A percentile compares a stretch with the other conserved stretches of the same genome.
These are phyloP conservation scores for Linnemannia hyalina DNA, from an alignment of 192 early-diverging fungal genomes.

Conservation along the genomic window DNA sequence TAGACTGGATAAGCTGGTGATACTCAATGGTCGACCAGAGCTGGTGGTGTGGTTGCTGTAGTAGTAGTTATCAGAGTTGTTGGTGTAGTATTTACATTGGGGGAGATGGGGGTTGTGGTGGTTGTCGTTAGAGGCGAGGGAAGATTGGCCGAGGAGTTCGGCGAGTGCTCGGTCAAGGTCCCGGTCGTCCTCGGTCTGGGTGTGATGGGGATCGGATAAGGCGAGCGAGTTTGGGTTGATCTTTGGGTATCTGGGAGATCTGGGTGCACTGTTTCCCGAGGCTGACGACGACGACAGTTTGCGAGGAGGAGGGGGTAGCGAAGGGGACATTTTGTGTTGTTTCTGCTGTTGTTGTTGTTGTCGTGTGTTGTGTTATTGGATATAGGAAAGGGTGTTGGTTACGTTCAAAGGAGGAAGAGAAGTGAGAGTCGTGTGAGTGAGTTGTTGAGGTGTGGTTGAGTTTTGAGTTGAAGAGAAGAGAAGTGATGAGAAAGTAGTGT, in stretches of 20 bases:
- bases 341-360: no score
- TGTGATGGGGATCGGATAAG: not conserved
- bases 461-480: not conserved
- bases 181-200: conserved; percentile 22
- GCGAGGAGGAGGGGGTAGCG: conserved; percentile 46
- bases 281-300: conserved; percentile 28
- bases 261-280: not conserved
- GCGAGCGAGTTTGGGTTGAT: conserved; percentile 38
- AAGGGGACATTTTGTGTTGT: conserved; percentile 24
- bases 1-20: conserved; percentile 41
- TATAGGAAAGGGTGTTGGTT: not conserved
- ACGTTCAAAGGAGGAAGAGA: not conserved
- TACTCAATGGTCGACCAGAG: conserved; percentile 33
- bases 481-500: conserved; percentile 1
- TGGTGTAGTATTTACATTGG: conserved; percentile 9
- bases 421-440: not conserved
- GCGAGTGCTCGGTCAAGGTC: conserved; percentile 40
- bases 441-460: not conserved
- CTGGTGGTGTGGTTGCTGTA: not conserved
- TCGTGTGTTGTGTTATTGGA: not conserved
- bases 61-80: not conserved
- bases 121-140: not conserved
- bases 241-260: conserved; percentile 38
- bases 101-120: not conserved
- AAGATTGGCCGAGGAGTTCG: conserved; percentile 35